These are phyloP conservation scores for Rhodotorula sp. DNA, from an alignment of 1,284 basidiomycete genomes.

Conservation along the genomic window DNA sequence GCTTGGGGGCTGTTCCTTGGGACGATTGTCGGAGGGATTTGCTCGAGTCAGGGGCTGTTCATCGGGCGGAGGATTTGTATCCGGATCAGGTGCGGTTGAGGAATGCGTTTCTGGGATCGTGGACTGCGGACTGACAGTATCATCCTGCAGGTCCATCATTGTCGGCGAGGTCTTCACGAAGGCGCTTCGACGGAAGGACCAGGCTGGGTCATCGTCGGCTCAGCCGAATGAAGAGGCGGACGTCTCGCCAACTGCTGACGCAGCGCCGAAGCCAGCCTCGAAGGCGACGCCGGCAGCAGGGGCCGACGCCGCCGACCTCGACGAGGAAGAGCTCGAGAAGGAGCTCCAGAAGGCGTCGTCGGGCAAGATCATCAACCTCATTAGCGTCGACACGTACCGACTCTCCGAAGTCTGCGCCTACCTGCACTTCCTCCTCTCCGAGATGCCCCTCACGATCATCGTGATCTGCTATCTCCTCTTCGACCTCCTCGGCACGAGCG, in stretches of 20 bases:
- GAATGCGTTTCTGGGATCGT: no score
- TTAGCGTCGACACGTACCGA: constrained; percentile 57
- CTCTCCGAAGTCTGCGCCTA: constrained; percentile 47
- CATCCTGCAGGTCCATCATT: constrained; percentile 51
- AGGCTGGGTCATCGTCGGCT: constrained; percentile 46
- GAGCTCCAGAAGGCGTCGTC: constrained; percentile 46
- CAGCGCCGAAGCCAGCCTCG: neutral
- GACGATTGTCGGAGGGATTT: constrained; percentile 51
- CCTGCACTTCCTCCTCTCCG: constrained; percentile 50
- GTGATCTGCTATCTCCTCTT: constrained; percentile 55
- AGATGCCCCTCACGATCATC: constrained; percentile 52
- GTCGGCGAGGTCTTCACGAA: constrained; percentile 59
- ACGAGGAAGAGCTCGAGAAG: constrained; percentile 28
- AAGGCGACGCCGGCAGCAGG: neutral
- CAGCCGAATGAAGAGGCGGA: neutral
- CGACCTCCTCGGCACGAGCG: constrained; percentile 52
- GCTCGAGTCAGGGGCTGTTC: constrained; percentile 53
- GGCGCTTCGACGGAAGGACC: constrained; percentile 55
- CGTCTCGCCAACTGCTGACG: neutral
- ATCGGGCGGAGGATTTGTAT: constrained; percentile 56
- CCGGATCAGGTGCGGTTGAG: constrained; percentile 27
- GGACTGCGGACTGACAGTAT: constrained; percentile 16
- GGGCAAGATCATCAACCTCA: constrained; percentile 58
- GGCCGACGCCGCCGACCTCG: constrained; percentile 4
- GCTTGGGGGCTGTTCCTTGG: constrained; percentile 54